A percentile compares a stretch with the other conserved stretches of the same genome.
Conservation (phyloP, 208 protist genomes). For the Crithidia mellificae region DNA sequence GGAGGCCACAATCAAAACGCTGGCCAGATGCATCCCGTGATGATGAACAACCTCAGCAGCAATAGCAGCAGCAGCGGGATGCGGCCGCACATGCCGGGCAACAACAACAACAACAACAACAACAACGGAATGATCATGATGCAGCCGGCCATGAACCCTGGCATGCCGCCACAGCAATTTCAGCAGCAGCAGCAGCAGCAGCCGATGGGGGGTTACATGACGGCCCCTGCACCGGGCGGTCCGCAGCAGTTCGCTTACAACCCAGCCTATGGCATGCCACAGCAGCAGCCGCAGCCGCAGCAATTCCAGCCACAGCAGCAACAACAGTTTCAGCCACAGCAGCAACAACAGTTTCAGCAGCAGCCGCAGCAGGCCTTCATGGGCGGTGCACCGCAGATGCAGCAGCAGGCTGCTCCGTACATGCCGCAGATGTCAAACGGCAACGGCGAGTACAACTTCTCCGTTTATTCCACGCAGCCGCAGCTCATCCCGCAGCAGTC, state of each 20-base stretch:
- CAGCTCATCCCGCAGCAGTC: conserved; percentile 19
- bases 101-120: conserved; percentile 28
- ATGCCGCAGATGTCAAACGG: conserved; percentile 4
- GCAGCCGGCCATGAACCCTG: conserved; percentile 8
- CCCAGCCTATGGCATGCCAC: neutral
- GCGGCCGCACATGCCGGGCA: conserved; percentile 1
- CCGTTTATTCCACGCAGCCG: conserved; percentile 21
- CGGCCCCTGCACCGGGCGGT: conserved; percentile 8
- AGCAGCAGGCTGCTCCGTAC: conserved; percentile 9
- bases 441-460: conserved; percentile 21
- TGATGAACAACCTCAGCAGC: conserved; percentile 19
- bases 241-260: conserved; percentile 8
- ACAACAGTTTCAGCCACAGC: conserved; percentile 9
- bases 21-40: no score
- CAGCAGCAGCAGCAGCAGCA: conserved; percentile 4
- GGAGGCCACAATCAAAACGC: neutral
- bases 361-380: conserved; percentile 19
- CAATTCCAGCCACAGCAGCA: neutral
- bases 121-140: conserved; percentile 9
- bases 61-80: neutral
- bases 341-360: conserved; percentile 16
- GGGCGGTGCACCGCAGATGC: conserved; percentile 16
- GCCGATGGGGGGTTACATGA: conserved; percentile 20
- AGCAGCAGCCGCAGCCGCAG: conserved; percentile 4
- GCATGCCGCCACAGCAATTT: conserved; percentile 26